Conservation (phyloP, 2,329 filamentous ascomycete species). For the Penicillium sp. region DNA sequence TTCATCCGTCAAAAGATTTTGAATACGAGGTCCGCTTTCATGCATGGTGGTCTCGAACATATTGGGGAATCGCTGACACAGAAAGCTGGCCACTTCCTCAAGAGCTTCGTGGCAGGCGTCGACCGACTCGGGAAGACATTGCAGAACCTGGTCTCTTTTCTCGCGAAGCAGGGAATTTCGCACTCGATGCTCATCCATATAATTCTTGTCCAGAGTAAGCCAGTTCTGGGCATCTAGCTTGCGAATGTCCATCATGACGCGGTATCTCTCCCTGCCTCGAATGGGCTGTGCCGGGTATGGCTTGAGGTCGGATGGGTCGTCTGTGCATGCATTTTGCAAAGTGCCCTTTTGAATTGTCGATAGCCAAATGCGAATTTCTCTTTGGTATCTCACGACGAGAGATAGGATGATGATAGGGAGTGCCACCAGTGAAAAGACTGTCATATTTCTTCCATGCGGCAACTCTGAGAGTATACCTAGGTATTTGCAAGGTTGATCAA, state of each 20-base stretch:
- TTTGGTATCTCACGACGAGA: constrained; percentile 26
- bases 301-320: constrained; percentile 26
- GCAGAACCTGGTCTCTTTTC: constrained; percentile 42
- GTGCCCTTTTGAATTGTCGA: neutral
- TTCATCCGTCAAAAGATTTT: constrained; percentile 46
- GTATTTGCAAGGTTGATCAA: neutral
- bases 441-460: constrained; percentile 29
- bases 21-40: constrained; percentile 30
- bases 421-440: constrained; percentile 28
- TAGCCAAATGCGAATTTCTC: constrained; percentile 14
- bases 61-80: constrained; percentile 43
- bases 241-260: constrained; percentile 48
- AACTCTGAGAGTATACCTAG: constrained; percentile 1
- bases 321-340: constrained; percentile 6
- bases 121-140: constrained; percentile 43
- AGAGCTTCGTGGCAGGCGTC: constrained; percentile 48
- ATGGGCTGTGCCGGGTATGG: constrained; percentile 40
- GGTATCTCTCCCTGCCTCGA: constrained; percentile 37
- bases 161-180: constrained; percentile 40
- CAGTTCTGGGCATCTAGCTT: constrained; percentile 46
- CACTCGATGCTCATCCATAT: constrained; percentile 43
- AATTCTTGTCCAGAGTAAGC: constrained; percentile 48
- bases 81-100: constrained; percentile 44
- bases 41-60: constrained; percentile 37
- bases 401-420: constrained; percentile 30